phyloP scores from a whole-genome alignment of 768 basidiomycete genomes.

The Boletus edulis region DNA sequence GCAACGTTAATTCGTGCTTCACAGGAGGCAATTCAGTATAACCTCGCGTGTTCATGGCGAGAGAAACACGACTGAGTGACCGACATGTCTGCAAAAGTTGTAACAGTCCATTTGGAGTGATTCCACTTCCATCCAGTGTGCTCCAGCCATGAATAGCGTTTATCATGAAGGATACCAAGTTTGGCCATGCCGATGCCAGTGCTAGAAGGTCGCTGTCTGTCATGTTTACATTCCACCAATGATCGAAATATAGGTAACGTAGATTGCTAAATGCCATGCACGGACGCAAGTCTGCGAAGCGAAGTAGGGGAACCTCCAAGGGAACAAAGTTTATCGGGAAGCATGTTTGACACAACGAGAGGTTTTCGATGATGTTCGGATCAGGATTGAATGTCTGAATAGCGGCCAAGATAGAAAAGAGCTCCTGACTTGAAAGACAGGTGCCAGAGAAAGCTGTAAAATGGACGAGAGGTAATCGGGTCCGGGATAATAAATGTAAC shows the following conservation, averaged over 20 bases:
- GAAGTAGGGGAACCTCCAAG: neutral
- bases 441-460: neutral
- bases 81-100: neutral
- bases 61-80: neutral
- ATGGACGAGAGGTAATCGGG: too few relatives aligned
- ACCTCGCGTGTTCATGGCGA: neutral
- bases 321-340: neutral
- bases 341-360: neutral
- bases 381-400: neutral
- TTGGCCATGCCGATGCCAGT: neutral
- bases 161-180: neutral
- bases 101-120: neutral
- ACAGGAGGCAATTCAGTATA: neutral
- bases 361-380: neutral
- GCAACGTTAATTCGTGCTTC: too few relatives aligned
- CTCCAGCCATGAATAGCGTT: neutral
- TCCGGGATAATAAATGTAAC: too few relatives aligned
- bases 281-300: neutral
- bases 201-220: neutral
- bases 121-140: neutral
- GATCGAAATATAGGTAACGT: neutral
- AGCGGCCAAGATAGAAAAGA: too few relatives aligned
- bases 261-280: conserved; percentile 1
- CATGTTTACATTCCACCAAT: neutral
- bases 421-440: neutral